phyloP scores from a whole-genome alignment of 352 stramenopile genomes.

The Phytophthora pinifolia region DNA sequence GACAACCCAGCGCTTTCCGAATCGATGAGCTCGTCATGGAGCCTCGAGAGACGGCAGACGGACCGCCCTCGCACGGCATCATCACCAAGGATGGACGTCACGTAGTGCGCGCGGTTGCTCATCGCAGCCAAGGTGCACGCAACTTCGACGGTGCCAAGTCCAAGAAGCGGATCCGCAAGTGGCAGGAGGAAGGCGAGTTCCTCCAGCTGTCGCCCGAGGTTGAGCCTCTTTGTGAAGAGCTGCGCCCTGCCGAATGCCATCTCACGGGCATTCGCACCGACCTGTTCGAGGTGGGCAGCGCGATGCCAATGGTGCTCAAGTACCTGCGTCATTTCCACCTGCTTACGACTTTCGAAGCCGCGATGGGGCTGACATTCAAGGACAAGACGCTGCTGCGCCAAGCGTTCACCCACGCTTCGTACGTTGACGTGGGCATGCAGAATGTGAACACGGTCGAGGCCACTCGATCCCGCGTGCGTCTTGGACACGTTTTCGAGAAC shows the following conservation, averaged over 20 bases:
- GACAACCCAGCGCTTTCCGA: conserved; percentile 56
- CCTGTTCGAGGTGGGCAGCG: conserved; percentile 78
- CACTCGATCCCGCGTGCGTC: conserved; percentile 67
- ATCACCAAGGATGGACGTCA: conserved; percentile 33
- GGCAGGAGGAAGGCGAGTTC: conserved; percentile 56
- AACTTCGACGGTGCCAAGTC: conserved; percentile 74
- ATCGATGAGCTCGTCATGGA: conserved; percentile 55
- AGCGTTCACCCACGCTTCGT: conserved; percentile 85
- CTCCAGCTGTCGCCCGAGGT: conserved; percentile 73
- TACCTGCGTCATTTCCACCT: conserved; percentile 78
- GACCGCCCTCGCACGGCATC: conserved; percentile 11
- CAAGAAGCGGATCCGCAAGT: conserved; percentile 62
- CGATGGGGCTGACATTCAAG: conserved; percentile 63
- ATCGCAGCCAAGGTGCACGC: conserved; percentile 49
- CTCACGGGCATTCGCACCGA: conserved; percentile 78
- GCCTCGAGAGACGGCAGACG: conserved; percentile 9
- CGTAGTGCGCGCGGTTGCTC: conserved; percentile 39
- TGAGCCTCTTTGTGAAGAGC: conserved; percentile 37
- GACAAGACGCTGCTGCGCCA: conserved; percentile 81
- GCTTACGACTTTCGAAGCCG: conserved; percentile 59
- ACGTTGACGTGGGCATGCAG: conserved; percentile 84
- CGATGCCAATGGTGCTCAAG: conserved; percentile 88
- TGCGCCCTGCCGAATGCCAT: conserved; percentile 54
- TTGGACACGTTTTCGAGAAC: conserved; percentile 79
- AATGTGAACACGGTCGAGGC: conserved; percentile 81